phyloP scores from a whole-genome alignment of 345 rosid genomes.

The Lagerstroemia speciosa region DNA sequence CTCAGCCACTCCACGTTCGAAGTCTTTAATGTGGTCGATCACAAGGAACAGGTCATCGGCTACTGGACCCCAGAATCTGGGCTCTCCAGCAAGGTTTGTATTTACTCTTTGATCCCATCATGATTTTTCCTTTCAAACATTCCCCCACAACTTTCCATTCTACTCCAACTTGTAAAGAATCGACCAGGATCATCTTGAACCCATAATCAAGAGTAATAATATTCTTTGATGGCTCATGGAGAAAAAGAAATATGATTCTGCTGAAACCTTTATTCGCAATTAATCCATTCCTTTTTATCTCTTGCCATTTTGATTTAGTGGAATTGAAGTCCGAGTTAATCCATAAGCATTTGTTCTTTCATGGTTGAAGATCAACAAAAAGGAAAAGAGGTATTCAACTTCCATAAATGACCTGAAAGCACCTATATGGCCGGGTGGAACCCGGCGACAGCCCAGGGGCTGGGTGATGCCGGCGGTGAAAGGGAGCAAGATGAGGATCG shows the following conservation, averaged over 20 bases:
- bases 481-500: conserved; percentile 17
- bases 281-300: too few relatives aligned
- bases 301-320: too few relatives aligned
- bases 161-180: too few relatives aligned
- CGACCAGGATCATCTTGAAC: too few relatives aligned
- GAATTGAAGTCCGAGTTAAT: too few relatives aligned
- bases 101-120: not conserved
- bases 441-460: conserved; percentile 11
- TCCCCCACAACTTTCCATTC: not conserved
- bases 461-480: conserved; percentile 14
- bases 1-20: conserved; percentile 6
- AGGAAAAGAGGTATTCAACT: not conserved
- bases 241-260: too few relatives aligned
- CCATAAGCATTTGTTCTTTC: too few relatives aligned
- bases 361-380: too few relatives aligned
- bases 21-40: conserved; percentile 8
- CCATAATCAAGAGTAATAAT: too few relatives aligned
- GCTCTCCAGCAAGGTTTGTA: not conserved
- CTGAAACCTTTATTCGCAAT: too few relatives aligned
- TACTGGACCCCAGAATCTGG: conserved; percentile 12
- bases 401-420: not conserved
- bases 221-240: not conserved
- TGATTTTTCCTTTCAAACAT: not conserved
- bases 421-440: conserved; percentile 20
- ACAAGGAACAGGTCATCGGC: not conserved